Conservation (phyloP, 257 asterid genomes). For the Paulownia fortunei region DNA sequence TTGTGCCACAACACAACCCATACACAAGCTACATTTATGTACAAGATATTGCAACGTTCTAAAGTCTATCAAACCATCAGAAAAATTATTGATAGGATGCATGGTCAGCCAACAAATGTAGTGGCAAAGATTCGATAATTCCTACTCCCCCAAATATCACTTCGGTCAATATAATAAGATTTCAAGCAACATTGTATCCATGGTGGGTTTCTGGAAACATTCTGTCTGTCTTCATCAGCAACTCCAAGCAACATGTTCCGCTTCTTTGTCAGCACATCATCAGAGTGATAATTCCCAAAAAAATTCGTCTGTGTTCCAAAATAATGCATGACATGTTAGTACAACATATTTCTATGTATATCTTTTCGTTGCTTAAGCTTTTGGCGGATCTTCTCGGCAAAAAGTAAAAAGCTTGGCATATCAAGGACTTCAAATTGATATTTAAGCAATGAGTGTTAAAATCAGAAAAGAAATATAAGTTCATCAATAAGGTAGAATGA, state of each 20-base stretch:
- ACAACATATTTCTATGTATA: not conserved
- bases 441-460: not conserved
- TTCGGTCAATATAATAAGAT: slow-evolving; percentile 57
- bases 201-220: slow-evolving; percentile 61
- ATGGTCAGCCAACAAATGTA: slow-evolving; percentile 35
- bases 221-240: slow-evolving; percentile 24
- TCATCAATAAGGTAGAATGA: not conserved
- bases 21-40: not conserved
- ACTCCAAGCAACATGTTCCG: slow-evolving; percentile 65
- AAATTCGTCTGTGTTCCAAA: slow-evolving; percentile 52
- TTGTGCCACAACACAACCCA: not conserved
- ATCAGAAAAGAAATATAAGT: not conserved
- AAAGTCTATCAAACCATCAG: not conserved
- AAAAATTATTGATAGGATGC: not conserved
- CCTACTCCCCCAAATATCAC: slow-evolving; percentile 71
- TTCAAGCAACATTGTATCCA: slow-evolving; percentile 76
- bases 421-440: not conserved
- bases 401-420: not conserved
- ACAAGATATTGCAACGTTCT: too few species aligned
- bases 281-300: slow-evolving; percentile 49
- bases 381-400: not conserved
- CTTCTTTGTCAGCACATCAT: slow-evolving; percentile 47
- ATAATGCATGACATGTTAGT: not conserved
- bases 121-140: slow-evolving; percentile 63
- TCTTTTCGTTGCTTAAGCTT: slow-evolving; percentile 6